A percentile compares a stretch with the other conserved stretches of the same genome.
Evolutionary conservation across 2,329 filamentous ascomycete genomes (phyloP).

Genomic region (Curvularia spicifera): DNA sequence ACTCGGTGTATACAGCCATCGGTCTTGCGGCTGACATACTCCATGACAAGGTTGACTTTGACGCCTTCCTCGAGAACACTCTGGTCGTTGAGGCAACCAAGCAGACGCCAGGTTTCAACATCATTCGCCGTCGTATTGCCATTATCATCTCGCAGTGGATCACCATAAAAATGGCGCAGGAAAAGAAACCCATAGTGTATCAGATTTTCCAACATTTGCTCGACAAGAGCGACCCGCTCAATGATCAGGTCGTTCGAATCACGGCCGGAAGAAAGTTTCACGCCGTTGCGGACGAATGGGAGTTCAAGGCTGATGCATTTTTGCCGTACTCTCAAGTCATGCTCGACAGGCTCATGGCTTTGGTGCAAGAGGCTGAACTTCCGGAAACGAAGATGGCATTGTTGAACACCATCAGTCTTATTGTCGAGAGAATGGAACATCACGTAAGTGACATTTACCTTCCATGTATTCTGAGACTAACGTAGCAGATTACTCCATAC

Average conservation of each 20-base stretch:
- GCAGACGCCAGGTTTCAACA: conserved; percentile 70
- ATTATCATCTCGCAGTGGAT: conserved; percentile 93
- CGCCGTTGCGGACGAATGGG: conserved; percentile 81
- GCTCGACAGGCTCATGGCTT: conserved; percentile 72
- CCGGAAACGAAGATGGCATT: conserved; percentile 91
- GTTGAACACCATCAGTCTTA: conserved; percentile 80
- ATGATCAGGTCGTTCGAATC: conserved; percentile 90
- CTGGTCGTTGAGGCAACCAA: conserved; percentile 81
- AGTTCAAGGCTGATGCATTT: conserved; percentile 77
- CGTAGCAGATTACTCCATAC: conserved; percentile 61
- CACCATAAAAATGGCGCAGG: conserved; percentile 72
- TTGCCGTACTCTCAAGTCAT: conserved; percentile 77
- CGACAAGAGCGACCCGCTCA: conserved; percentile 75
- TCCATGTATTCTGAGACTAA: conserved; percentile 8
- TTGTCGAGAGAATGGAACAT: conserved; percentile 82
- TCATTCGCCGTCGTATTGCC: conserved; percentile 84
- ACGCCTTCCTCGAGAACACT: conserved; percentile 75
- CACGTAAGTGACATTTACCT: conserved; percentile 56
- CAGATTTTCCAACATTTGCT: conserved; percentile 89
- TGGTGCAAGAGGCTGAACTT: conserved; percentile 80
- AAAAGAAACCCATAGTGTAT: conserved; percentile 77
- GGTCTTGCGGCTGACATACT: conserved; percentile 82
- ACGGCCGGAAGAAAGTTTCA: conserved; percentile 87
- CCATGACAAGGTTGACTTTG: conserved; percentile 79
- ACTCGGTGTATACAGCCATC: conserved; percentile 93